Evolutionary conservation across 306 rosid species (phyloP).

Genomic region (Cicer cuneatum): DNA sequence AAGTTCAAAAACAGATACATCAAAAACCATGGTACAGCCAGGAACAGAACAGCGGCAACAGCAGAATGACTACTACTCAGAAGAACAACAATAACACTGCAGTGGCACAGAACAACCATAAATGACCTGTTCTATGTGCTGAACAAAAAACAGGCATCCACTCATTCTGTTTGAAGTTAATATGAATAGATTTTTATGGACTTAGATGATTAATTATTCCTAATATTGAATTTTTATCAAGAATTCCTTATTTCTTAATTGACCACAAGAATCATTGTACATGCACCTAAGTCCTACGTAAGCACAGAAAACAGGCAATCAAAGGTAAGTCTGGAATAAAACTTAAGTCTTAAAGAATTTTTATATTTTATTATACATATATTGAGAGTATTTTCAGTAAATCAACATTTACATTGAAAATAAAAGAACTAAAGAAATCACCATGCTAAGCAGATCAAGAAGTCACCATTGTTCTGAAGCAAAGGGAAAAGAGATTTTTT

Average conservation of each 20-base stretch:
- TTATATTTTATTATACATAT: neutral
- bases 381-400: neutral
- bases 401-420: neutral
- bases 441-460: constrained; percentile 17
- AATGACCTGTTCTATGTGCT: neutral
- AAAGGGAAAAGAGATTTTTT: neutral
- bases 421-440: neutral
- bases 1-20: neutral
- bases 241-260: neutral
- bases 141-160: neutral
- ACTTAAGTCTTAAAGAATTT: neutral
- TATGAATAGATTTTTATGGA: neutral
- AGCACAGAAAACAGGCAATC: neutral
- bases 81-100: neutral
- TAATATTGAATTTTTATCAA: neutral
- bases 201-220: neutral
- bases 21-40: neutral
- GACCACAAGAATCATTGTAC: neutral
- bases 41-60: neutral
- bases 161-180: neutral
- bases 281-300: neutral
- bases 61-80: neutral
- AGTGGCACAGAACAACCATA: neutral
- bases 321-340: neutral
- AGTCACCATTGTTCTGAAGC: neutral